Evolutionary conservation across 2,329 filamentous ascomycete species (phyloP), one percentile per base, ranked within the genome.

Genomic region (Scedosporium aurantiacum): DNA sequence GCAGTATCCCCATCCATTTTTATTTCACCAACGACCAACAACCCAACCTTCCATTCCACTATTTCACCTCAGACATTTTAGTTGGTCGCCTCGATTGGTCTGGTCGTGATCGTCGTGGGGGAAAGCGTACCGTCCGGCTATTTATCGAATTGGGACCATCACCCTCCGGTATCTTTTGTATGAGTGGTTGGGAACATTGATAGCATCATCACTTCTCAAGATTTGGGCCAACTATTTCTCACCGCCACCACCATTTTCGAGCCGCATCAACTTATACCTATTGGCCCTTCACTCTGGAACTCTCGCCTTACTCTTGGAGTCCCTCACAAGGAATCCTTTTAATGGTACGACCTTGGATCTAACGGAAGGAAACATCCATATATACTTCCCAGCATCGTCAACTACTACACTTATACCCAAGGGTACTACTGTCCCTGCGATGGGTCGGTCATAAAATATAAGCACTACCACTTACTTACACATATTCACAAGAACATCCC

Each of bases 131-230:
- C 12, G 37, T 47, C 14, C 23, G 58, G 58, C 25, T 52, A 60
- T 47, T 43, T 58, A 50, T 60, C 43, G 58, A 52, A 32, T 60
- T 50, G 27, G 58, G 45, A 3, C 2, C 32, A 37, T 18, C 28
- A 52, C 50, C 18, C 21, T 52, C 43, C 43, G 43, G 58, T 60
- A 27, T 41, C 25, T 40, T 57, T 32, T 40, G 21, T 12, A 2
- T 55, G 45, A 60, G 43, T 52, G 58, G 58, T 60, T 60, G 58
- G 57, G 58, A 2, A 2, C 50, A 54, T 14, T 23, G 23, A 54
- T 23, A 54, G 4, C 50, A 54, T 54, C 43, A 18, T 47, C 16
- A 21, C 43, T 54, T 23, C 43, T 54, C 10, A 21, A 54, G 50
- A 14, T 5, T 21, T 12, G 16, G 50, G 6, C 50, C 16, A 47